Conservation (phyloP, 805 yeast species). For the Jamesozyma piceae region DNA sequence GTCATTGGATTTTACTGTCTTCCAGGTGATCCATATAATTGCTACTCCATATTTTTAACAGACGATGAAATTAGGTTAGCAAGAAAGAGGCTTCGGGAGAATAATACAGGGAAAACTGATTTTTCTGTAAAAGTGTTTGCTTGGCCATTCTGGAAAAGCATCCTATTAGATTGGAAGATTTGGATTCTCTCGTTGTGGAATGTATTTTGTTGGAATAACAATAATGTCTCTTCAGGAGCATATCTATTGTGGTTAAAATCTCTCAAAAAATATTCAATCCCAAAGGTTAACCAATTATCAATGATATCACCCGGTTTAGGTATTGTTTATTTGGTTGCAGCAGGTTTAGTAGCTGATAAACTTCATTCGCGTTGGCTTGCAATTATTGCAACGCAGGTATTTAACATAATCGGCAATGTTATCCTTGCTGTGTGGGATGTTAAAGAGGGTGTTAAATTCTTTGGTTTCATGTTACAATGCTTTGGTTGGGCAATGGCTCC, state of each 20-base stretch:
- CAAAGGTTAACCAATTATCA: slow-evolving; percentile 39
- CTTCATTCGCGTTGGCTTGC: slow-evolving; percentile 48
- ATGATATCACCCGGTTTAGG: slow-evolving; percentile 51
- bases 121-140: slow-evolving; percentile 32
- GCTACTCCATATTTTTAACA: slow-evolving; percentile 43
- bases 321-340: slow-evolving; percentile 29
- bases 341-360: slow-evolving; percentile 38
- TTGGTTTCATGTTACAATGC: slow-evolving; percentile 48
- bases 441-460: slow-evolving; percentile 48
- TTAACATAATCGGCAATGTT: slow-evolving; percentile 43
- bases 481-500: slow-evolving; percentile 57
- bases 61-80: slow-evolving; percentile 50
- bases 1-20: slow-evolving; percentile 44
- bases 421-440: slow-evolving; percentile 49
- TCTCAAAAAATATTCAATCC: slow-evolving; percentile 34
- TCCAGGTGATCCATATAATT: slow-evolving; percentile 59
- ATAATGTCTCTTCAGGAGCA: slow-evolving; percentile 43
- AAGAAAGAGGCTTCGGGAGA: slow-evolving; percentile 34
- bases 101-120: slow-evolving; percentile 27
- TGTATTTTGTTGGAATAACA: slow-evolving; percentile 49
- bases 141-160: slow-evolving; percentile 41
- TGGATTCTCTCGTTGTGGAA: slow-evolving; percentile 45
- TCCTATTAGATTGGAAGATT: slow-evolving; percentile 49
- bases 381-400: slow-evolving; percentile 41
- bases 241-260: slow-evolving; percentile 53